Evolutionary conservation across 176 grass and related monocot genomes (phyloP), one percentile per base, ranked within the genome.

Genomic region (Paspalum notatum): DNA sequence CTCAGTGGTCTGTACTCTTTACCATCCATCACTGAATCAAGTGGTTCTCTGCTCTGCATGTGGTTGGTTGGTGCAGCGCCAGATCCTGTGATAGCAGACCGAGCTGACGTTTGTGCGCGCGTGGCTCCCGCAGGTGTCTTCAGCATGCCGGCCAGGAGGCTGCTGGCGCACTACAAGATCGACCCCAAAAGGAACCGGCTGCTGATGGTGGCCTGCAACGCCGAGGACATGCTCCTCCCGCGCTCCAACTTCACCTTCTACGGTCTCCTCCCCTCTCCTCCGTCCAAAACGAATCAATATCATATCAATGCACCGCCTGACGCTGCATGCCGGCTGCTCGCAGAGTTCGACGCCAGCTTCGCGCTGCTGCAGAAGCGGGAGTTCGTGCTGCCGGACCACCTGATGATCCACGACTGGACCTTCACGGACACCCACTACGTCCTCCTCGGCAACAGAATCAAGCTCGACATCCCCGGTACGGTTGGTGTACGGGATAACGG

Each of bases 341-440:
- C 62, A 98, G 96, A 98, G 82, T 95, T 89, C 81, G 90, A 98
- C 71, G 80, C 40, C 24, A 37, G 82, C 53, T 98, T 91, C 84
- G 71, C 26, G 61, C 81, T 95, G 13, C 80, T 89, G 39, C 84
- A 88, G 72, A 93, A 57, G 86, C 90, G 88, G 48, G 96, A 95
- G 84, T 99, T 95, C 82, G 79, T 76, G 1, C n/a, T 99, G 80
- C 86, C 88, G 43, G 92, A 91, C 5, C 96, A 99, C 80, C 77
- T 99, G 9, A 91, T 99, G 92, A 99, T 99, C 87, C 96, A 99
- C 72, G 96, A 99, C 62, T 99, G 96, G 96, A 40, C 88, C 14
- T 95, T 99, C 88, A 99, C 96, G 1, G 90, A 95, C 61, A 86
- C 3, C 52, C 89, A 93, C 82, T 99, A 99, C 66, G 62, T 99